A percentile compares a stretch with the other conserved stretches of the same genome.
Evolutionary conservation across 129 eudicot genomes (phyloP).

Genomic region (Artemisia annua): DNA sequence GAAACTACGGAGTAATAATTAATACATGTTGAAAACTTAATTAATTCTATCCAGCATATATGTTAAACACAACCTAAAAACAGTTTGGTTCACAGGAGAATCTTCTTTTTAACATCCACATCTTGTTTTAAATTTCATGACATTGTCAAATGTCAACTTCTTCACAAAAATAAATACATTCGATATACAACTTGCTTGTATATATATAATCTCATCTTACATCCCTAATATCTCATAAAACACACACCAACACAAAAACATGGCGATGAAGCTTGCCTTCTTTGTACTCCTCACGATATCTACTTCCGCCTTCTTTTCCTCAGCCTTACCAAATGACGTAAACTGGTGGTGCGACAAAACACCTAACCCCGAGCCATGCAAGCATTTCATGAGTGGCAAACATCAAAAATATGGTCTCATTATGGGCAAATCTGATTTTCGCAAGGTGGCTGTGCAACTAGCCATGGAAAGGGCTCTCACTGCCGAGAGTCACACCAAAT

Average conservation of each 20-base stretch:
- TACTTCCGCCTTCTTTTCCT: conserved; percentile 22
- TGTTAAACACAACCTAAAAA: neutral
- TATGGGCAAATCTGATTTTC: conserved; percentile 44
- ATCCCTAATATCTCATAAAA: conserved; percentile 18
- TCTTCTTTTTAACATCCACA: conserved; percentile 37
- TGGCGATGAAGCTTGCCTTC: conserved; percentile 12
- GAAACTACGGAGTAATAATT: too few species aligned
- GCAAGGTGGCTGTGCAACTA: conserved; percentile 42
- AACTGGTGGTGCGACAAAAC: conserved; percentile 71
- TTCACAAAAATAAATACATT: conserved; percentile 2
- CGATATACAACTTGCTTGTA: neutral
- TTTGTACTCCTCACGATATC: conserved; percentile 25
- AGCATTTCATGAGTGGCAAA: conserved; percentile 48
- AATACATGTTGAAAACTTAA: conserved; percentile 5
- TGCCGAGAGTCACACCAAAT: conserved; percentile 42
- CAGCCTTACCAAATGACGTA: conserved; percentile 39
- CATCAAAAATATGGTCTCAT: conserved; percentile 22
- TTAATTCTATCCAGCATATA: neutral
- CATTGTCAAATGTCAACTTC: conserved; percentile 39
- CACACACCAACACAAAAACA: conserved; percentile 19
- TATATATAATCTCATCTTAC: conserved; percentile 16
- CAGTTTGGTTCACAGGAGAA: conserved; percentile 30
- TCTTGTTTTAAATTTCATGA: conserved; percentile 11
- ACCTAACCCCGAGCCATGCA: conserved; percentile 75
- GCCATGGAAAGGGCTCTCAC: conserved; percentile 60